Evolutionary conservation across 1,284 basidiomycete genomes (phyloP).

Genomic region (Melampsora americana): DNA sequence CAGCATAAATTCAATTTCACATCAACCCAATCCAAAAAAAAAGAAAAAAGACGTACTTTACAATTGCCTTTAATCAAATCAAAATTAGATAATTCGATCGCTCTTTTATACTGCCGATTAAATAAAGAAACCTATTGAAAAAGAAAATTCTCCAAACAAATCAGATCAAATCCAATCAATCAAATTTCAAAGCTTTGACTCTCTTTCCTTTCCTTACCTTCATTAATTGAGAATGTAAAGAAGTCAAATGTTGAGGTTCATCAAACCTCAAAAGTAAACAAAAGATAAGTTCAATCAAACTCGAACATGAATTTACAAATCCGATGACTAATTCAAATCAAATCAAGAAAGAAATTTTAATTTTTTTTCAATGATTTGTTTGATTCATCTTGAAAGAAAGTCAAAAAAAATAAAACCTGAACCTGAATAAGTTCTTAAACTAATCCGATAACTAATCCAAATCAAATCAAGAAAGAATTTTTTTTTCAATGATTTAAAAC

Average conservation of each 20-base stretch:
- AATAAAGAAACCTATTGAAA: slow-evolving; percentile 18
- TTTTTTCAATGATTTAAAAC: too few relatives aligned
- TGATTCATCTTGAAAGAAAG: too few relatives aligned
- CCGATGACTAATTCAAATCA: not conserved
- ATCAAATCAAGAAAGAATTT: too few relatives aligned
- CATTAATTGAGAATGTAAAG: slow-evolving; percentile 24
- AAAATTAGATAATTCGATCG: slow-evolving; percentile 14
- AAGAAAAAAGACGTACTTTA: slow-evolving; percentile 15
- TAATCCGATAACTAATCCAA: too few relatives aligned
- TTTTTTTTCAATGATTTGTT: not conserved
- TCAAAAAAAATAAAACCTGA: too few relatives aligned
- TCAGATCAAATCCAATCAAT: too few relatives aligned
- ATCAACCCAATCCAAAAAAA: too few relatives aligned
- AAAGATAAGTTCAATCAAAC: not conserved
- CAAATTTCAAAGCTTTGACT: too few relatives aligned
- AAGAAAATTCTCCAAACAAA: too few relatives aligned
- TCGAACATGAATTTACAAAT: not conserved
- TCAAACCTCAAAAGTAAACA: not conserved
- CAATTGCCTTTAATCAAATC: slow-evolving; percentile 24
- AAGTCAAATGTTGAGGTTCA: not conserved
- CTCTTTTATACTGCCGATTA: not conserved
- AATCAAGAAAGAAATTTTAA: not conserved
- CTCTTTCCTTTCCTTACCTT: not conserved
- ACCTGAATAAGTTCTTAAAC: too few relatives aligned
- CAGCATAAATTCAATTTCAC: too few relatives aligned